Evolutionary conservation across 306 rosid species (phyloP).

Genomic region (Clitoria ternatea): DNA sequence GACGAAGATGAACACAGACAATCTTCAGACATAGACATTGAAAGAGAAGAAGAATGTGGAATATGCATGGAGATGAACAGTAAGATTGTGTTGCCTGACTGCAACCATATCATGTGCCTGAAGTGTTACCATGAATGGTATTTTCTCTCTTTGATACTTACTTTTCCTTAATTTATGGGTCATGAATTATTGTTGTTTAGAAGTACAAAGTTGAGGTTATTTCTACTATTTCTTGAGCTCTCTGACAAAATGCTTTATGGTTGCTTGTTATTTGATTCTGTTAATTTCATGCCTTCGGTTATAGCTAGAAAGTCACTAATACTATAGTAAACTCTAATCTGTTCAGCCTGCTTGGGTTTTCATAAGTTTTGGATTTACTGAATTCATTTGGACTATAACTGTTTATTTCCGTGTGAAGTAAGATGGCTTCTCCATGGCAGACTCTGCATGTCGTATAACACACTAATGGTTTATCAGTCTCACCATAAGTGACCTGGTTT

Average conservation of each 20-base stretch:
- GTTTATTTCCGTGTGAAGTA: not conserved
- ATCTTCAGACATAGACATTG: constrained; percentile 63
- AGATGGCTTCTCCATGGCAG: not conserved
- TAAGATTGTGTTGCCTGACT: constrained; percentile 85
- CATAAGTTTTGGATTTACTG: not conserved
- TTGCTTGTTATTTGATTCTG: not conserved
- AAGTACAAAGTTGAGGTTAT: not conserved
- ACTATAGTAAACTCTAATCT: not conserved
- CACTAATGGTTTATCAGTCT: not conserved
- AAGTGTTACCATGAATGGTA: constrained; percentile 97
- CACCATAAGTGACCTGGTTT: not conserved
- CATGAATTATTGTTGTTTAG: not conserved
- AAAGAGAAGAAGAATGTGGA: constrained; percentile 97
- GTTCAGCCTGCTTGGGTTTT: not conserved
- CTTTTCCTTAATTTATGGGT: not conserved
- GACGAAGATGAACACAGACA: constrained; percentile 55
- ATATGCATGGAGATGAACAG: constrained; percentile 91
- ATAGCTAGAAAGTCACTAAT: not conserved
- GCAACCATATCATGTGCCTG: constrained; percentile 91
- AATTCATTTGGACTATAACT: not conserved
- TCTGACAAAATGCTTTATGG: not conserved
- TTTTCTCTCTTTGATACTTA: not conserved
- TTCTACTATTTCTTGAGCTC: not conserved
- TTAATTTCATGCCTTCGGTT: not conserved
- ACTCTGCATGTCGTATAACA: not conserved